Conservation (phyloP, 116 monocot species). For the Thalassia testudinum region DNA sequence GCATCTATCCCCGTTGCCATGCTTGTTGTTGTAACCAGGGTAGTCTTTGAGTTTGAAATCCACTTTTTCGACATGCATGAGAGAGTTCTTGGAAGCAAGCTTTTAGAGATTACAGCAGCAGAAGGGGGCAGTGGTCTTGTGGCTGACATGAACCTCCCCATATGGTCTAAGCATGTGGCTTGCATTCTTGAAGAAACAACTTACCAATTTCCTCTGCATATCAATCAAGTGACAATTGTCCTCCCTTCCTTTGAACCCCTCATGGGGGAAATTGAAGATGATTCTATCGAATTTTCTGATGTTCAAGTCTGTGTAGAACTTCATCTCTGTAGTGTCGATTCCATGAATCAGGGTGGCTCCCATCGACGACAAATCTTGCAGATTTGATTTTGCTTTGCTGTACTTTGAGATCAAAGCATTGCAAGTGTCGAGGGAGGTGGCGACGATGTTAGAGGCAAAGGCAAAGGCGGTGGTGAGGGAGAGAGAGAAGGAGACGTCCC, state of each 20-base stretch:
- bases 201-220: conserved; percentile 5
- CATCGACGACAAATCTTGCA: conserved; percentile 13
- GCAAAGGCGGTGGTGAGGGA: too few relatives aligned
- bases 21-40: conserved; percentile 34
- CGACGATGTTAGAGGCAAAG: too few relatives aligned
- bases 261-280: conserved; percentile 33
- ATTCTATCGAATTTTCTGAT: conserved; percentile 20
- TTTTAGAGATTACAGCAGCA: conserved; percentile 16
- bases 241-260: conserved; percentile 42
- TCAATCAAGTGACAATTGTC: too few relatives aligned
- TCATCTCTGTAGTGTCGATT: conserved; percentile 26
- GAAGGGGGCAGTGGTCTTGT: conserved; percentile 15
- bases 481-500: too few relatives aligned
- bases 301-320: conserved; percentile 15
- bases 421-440: too few relatives aligned
- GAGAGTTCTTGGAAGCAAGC: too few relatives aligned
- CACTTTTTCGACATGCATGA: conserved; percentile 8
- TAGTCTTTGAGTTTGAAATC: conserved; percentile 23
- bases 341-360: conserved; percentile 26
- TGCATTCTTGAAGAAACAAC: conserved; percentile 29
- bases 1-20: conserved; percentile 24
- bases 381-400: conserved; percentile 17
- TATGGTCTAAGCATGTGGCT: too few relatives aligned
- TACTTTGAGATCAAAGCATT: too few relatives aligned
- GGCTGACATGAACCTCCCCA: conserved; percentile 40